Evolutionary conservation across 176 grass and related monocot genomes (phyloP).

Genomic region (Luzula sylvatica): DNA sequence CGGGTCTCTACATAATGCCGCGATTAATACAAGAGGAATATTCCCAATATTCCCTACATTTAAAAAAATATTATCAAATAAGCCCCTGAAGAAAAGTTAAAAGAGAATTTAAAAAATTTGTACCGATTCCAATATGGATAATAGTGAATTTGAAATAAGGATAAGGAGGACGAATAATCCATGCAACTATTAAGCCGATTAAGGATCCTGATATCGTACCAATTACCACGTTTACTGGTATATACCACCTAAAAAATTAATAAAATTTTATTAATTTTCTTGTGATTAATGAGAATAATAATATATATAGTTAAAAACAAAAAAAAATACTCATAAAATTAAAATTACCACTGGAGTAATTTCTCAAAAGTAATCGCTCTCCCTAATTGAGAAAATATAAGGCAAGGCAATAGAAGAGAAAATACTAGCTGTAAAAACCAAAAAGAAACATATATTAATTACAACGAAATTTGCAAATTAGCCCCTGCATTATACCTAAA

Average conservation of each 20-base stretch:
- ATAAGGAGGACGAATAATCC: constrained; percentile 75
- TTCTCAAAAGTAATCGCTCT: constrained; percentile 76
- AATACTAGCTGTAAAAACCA: constrained; percentile 79
- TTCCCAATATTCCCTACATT: constrained; percentile 93
- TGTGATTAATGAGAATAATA: background rate
- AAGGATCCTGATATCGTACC: constrained; percentile 63
- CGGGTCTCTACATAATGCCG: constrained; percentile 75
- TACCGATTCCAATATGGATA: constrained; percentile 97
- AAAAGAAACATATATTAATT: constrained; percentile 17
- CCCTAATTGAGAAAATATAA: constrained; percentile 95
- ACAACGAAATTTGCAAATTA: background rate
- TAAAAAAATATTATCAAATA: constrained; percentile 9
- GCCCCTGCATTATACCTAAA: no score
- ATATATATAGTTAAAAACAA: constrained; percentile 9
- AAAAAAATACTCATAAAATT: constrained; percentile 4
- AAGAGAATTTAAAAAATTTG: constrained; percentile 10
- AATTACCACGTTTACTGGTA: constrained; percentile 92
- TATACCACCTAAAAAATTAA: constrained; percentile 81
- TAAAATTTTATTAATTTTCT: constrained; percentile 12
- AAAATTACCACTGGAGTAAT: constrained; percentile 70
- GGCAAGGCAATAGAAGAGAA: constrained; percentile 93
- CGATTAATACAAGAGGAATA: constrained; percentile 93
- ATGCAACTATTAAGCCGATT: constrained; percentile 85
- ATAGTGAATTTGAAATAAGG: constrained; percentile 99
- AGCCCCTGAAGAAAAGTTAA: background rate